Percentiles rank a stretch among this genome's conserved stretches.
phyloP scores from a whole-genome alignment of 2,329 filamentous ascomycete species.

The Raffaelea arxii region DNA sequence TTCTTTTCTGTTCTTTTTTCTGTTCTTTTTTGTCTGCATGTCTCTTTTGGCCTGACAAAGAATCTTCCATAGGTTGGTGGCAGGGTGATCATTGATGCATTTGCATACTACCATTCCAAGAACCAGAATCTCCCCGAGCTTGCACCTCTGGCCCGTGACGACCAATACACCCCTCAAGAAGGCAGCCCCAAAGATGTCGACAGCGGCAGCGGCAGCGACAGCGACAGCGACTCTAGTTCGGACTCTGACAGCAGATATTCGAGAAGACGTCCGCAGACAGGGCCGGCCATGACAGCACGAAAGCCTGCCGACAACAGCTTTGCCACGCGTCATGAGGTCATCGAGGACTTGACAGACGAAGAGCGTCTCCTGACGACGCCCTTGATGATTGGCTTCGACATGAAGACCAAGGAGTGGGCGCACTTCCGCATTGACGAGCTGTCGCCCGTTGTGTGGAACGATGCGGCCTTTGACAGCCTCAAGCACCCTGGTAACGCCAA shows the following conservation, averaged over 20 bases:
- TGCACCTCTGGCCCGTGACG: neutral
- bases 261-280: no score
- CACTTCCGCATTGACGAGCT: neutral
- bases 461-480: neutral
- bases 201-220: neutral
- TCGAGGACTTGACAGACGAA: neutral
- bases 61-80: neutral
- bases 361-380: neutral
- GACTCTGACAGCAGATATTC: no score
- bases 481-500: neutral
- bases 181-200: neutral
- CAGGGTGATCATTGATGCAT: neutral
- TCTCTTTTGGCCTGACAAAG: no score
- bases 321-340: neutral
- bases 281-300: neutral
- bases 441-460: neutral
- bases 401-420: neutral
- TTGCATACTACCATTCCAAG: neutral
- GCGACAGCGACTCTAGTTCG: neutral
- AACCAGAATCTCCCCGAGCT: neutral
- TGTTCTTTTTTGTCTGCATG: no score
- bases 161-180: neutral
- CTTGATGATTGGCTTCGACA: neutral
- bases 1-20: no score
- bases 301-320: neutral